Conservation (phyloP, 148 eudicot species). For the Tetragonia tetragonoides region DNA sequence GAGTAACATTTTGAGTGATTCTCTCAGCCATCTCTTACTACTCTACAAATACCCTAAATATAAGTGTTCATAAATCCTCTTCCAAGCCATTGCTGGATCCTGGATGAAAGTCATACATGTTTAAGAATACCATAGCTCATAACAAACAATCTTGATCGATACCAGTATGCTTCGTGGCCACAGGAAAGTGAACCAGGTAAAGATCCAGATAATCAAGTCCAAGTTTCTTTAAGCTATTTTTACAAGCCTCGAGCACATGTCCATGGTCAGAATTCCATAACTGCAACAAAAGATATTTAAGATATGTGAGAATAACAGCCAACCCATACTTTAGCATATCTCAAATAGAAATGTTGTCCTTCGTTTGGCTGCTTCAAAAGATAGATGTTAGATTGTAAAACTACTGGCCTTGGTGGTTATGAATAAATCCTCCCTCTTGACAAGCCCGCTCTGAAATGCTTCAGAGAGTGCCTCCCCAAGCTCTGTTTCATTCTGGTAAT, state of each 20-base stretch:
- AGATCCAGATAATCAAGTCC: constrained; percentile 81
- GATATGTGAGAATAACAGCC: background rate
- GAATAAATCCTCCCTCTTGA: constrained; percentile 89
- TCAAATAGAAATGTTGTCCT: background rate
- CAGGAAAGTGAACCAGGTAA: constrained; percentile 86
- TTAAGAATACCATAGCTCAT: background rate
- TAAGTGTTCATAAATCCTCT: background rate
- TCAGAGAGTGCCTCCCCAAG: constrained; percentile 93
- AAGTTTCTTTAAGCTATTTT: constrained; percentile 82
- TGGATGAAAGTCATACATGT: background rate
- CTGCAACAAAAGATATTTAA: constrained; percentile 34
- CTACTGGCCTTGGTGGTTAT: constrained; percentile 78
- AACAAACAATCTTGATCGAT: background rate
- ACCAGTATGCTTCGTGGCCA: constrained; percentile 92
- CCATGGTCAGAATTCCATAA: constrained; percentile 98
- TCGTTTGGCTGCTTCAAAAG: background rate
- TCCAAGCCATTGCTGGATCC: background rate
- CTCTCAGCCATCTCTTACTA: background rate
- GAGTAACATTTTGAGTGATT: background rate
- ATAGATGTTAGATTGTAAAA: background rate
- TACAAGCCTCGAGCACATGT: constrained; percentile 87
- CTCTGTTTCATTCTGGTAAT: constrained; percentile 85
- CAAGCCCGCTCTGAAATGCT: constrained; percentile 73
- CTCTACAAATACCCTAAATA: background rate
- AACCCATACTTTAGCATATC: background rate